Evolutionary conservation across 148 eudicot genomes (phyloP).

Genomic region (Fagopyrum homotropicum): DNA sequence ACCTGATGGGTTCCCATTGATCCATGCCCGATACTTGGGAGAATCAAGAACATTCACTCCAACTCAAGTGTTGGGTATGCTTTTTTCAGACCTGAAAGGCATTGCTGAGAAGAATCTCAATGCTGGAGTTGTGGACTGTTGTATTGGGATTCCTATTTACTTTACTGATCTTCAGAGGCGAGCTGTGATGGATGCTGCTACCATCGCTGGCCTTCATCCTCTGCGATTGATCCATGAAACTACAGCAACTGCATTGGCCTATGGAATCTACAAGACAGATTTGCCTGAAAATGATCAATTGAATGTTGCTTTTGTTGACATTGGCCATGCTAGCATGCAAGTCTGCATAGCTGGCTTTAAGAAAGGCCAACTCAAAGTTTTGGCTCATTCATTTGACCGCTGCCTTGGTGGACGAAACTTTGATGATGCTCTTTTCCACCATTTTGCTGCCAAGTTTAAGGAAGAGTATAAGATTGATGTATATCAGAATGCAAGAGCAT

Average conservation of each 20-base stretch:
- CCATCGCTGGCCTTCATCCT: conserved; percentile 78
- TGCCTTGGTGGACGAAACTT: conserved; percentile 82
- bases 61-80: conserved; percentile 80
- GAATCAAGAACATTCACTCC: conserved; percentile 64
- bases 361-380: conserved; percentile 75
- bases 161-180: conserved; percentile 93
- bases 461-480: conserved; percentile 81
- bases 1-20: conserved; percentile 83
- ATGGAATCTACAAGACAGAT: conserved; percentile 91
- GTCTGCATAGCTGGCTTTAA: conserved; percentile 86
- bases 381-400: conserved; percentile 82
- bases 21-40: conserved; percentile 68
- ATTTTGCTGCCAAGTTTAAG: conserved; percentile 83
- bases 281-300: conserved; percentile 79
- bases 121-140: conserved; percentile 85
- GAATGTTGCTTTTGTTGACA: conserved; percentile 79
- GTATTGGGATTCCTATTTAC: conserved; percentile 85
- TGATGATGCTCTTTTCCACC: conserved; percentile 78
- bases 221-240: conserved; percentile 76
- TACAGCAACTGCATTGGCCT: conserved; percentile 88
- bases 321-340: conserved; percentile 86
- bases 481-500: conserved; percentile 85
- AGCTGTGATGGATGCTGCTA: conserved; percentile 78
- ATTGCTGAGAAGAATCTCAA: conserved; percentile 83
- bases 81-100: conserved; percentile 69